Conservation (phyloP, 202 grass and related monocot genomes). For the Schoenoplectus triqueter region DNA sequence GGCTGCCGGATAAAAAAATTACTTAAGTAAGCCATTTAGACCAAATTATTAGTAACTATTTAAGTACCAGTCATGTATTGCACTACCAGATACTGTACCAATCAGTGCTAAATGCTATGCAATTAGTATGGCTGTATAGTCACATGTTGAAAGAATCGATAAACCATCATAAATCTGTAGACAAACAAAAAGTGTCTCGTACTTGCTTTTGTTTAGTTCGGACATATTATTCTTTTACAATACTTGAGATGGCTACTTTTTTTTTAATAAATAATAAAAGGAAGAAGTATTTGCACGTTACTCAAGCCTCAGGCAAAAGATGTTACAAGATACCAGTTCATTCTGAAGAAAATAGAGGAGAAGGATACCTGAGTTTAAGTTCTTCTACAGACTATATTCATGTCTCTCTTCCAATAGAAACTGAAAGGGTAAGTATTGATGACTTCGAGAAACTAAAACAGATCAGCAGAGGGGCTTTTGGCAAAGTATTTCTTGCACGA, state of each 20-base stretch:
- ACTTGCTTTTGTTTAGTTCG: not conserved
- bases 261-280: slow-evolving; percentile 25
- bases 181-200: not conserved
- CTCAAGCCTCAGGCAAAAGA: slow-evolving; percentile 19
- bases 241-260: slow-evolving; percentile 7
- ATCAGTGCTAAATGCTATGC: not conserved
- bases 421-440: slow-evolving; percentile 45
- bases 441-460: slow-evolving; percentile 53
- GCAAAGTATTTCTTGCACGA: slow-evolving; percentile 48
- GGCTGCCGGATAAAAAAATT: slow-evolving; percentile 39
- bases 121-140: not conserved
- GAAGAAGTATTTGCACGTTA: slow-evolving; percentile 37
- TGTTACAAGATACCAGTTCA: not conserved
- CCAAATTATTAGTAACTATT: not conserved
- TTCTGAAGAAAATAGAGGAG: slow-evolving; percentile 27
- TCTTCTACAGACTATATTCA: slow-evolving; percentile 22
- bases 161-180: not conserved
- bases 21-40: slow-evolving; percentile 41
- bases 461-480: slow-evolving; percentile 54
- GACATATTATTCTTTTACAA: not conserved
- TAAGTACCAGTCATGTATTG: not conserved
- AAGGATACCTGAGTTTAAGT: not conserved
- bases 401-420: slow-evolving; percentile 23
- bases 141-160: not conserved
- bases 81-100: not conserved